Evolutionary conservation across 371 early-diverging fungal genomes (phyloP).

Genomic region (Paramicrosporidium saccamoebae): DNA sequence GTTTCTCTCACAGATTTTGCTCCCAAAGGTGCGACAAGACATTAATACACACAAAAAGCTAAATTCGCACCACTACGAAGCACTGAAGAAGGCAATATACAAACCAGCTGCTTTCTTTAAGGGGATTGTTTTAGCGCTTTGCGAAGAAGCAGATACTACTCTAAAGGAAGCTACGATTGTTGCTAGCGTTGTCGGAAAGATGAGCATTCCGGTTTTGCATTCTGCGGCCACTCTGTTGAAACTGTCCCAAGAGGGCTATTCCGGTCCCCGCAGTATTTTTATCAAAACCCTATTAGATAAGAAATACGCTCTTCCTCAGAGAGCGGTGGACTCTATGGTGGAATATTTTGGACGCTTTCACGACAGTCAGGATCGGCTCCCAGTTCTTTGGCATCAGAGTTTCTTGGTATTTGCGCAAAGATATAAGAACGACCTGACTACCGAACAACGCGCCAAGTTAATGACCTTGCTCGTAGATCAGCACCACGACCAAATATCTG

Average conservation of each 20-base stretch:
- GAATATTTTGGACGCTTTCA: conserved; percentile 71
- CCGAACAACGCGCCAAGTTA: conserved; percentile 69
- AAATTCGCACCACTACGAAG: conserved; percentile 75
- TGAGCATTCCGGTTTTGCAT: conserved; percentile 75
- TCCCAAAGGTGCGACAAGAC: conserved; percentile 72
- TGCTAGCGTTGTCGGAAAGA: conserved; percentile 57
- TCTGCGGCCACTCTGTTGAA: conserved; percentile 71
- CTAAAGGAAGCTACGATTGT: conserved; percentile 83
- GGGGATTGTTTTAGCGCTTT: conserved; percentile 80
- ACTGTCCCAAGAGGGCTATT: conserved; percentile 85
- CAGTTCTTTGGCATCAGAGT: conserved; percentile 90
- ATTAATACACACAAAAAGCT: conserved; percentile 76
- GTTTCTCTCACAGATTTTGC: conserved; percentile 44
- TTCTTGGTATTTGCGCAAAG: conserved; percentile 74
- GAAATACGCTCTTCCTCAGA: conserved; percentile 86
- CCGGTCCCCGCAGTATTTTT: conserved; percentile 70
- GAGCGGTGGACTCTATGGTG: conserved; percentile 74
- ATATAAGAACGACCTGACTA: conserved; percentile 73
- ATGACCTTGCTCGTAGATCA: conserved; percentile 39
- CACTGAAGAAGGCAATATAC: conserved; percentile 78
- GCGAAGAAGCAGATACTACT: conserved; percentile 73
- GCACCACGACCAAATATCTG: conserved; percentile 40
- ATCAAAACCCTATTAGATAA: conserved; percentile 82
- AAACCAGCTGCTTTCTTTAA: conserved; percentile 92
- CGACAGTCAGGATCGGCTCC: conserved; percentile 39